These are phyloP conservation scores for Colletotrichum caudatum DNA, from an alignment of 2,329 filamentous ascomycete genomes.

Conservation along the genomic window DNA sequence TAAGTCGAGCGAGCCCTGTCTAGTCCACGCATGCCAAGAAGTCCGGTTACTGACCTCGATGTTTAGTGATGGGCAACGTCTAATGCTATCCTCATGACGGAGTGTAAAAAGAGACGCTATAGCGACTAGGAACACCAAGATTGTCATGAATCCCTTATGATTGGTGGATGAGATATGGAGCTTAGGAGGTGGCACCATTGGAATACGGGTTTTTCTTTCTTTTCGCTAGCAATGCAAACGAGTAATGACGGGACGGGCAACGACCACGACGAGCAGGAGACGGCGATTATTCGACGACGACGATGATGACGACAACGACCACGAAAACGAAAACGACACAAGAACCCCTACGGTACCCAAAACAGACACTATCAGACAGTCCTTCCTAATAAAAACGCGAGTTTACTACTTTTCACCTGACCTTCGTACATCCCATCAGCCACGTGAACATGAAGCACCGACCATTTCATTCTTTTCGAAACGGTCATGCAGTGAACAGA, in stretches of 20 bases:
- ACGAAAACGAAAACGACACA: not conserved
- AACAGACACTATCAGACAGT: not conserved
- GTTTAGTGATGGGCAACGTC: slow-evolving; percentile 14
- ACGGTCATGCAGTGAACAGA: not conserved
- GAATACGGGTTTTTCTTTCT: not conserved
- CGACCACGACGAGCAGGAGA: not conserved
- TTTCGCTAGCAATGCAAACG: not conserved
- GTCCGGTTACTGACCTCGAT: slow-evolving; percentile 15
- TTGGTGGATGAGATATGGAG: slow-evolving; percentile 11
- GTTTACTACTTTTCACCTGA: not conserved
- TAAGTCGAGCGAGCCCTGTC: slow-evolving; percentile 55
- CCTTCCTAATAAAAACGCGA: slow-evolving; percentile 4
- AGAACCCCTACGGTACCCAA: not conserved
- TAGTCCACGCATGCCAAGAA: not conserved
- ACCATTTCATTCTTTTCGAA: not conserved
- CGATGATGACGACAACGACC: not conserved
- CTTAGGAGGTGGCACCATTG: slow-evolving; percentile 5
- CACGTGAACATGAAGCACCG: not conserved
- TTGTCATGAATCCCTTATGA: not conserved
- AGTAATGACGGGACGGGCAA: slow-evolving; percentile 12
- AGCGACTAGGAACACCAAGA: not conserved
- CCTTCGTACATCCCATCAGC: not conserved
- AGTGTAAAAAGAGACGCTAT: not conserved
- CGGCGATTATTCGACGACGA: not conserved
- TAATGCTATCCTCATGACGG: not conserved